phyloP scores from a whole-genome alignment of 345 rosid species.

The Excoecaria cochinchinensis region DNA sequence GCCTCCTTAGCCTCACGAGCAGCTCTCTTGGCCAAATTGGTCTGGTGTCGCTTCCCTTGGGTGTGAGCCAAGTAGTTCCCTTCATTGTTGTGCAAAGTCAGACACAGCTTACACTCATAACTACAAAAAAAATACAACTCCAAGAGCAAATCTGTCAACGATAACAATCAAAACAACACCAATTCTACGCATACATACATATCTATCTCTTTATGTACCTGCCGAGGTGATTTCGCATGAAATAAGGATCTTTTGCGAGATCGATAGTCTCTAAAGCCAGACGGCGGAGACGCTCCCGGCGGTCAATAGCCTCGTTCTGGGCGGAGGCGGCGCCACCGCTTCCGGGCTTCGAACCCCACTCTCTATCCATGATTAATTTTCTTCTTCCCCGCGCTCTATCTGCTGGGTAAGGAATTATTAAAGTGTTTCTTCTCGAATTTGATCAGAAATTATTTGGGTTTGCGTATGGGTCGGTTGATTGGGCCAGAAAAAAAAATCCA shows the following conservation, averaged over 20 bases:
- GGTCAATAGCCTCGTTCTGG: constrained; percentile 93
- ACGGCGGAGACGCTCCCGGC: constrained; percentile 97
- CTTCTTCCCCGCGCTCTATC: background rate
- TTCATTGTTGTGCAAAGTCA: constrained; percentile 97
- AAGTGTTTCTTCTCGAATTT: background rate
- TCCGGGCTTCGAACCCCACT: constrained; percentile 98
- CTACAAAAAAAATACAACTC: constrained; percentile 38
- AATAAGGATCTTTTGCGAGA: constrained; percentile 95
- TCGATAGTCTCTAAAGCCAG: constrained; percentile 96
- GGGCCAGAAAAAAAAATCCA: too few relatives aligned
- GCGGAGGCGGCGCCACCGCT: constrained; percentile 98
- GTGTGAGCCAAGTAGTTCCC: constrained; percentile 99
- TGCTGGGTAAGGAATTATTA: background rate
- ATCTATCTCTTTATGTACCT: constrained; percentile 42
- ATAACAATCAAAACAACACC: constrained; percentile 1
- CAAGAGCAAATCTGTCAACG: background rate
- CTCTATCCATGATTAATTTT: constrained; percentile 65
- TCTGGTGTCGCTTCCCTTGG: constrained; percentile 96
- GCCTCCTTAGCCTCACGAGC: constrained; percentile 94
- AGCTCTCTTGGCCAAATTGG: constrained; percentile 95
- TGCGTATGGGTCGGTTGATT: too few relatives aligned
- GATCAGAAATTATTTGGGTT: too few relatives aligned
- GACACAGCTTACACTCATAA: constrained; percentile 95
- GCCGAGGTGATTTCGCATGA: constrained; percentile 99
- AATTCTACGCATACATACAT: background rate